Evolutionary conservation across 2,329 filamentous ascomycete genomes (phyloP).

Genomic region (Cladobotryum protrusum): DNA sequence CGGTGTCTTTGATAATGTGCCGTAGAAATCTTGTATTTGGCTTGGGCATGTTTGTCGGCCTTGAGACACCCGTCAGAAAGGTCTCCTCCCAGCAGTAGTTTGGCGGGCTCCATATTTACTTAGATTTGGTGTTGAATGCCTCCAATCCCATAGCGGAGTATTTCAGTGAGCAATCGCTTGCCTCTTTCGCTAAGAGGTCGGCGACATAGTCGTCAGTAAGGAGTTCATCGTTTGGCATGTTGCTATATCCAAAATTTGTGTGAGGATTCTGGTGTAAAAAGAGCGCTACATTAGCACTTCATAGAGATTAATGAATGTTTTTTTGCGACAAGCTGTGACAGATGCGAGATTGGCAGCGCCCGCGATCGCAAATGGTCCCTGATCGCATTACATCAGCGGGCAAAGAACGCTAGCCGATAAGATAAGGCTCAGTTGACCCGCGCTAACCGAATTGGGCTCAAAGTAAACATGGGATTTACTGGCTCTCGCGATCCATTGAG

Average conservation of each 20-base stretch:
- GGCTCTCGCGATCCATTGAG: too few species aligned
- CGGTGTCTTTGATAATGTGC: slow-evolving; percentile 81
- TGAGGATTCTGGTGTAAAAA: background rate
- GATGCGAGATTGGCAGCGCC: too few species aligned
- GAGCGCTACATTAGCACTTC: slow-evolving; percentile 1
- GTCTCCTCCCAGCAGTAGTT: background rate
- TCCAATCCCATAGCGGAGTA: slow-evolving; percentile 71
- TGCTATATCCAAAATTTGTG: background rate
- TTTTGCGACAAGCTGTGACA: too few species aligned
- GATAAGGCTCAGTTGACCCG: background rate
- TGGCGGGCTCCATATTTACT: slow-evolving; percentile 31
- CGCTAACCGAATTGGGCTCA: slow-evolving; percentile 24
- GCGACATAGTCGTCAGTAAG: slow-evolving; percentile 75
- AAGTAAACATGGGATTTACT: slow-evolving; percentile 34
- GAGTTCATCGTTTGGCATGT: slow-evolving; percentile 42
- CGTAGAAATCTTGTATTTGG: slow-evolving; percentile 87
- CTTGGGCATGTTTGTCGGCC: slow-evolving; percentile 64
- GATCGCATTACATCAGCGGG: too few species aligned
- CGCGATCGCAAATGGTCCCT: too few species aligned
- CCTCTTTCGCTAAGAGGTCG: slow-evolving; percentile 72
- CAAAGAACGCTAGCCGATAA: too few species aligned
- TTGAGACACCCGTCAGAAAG: slow-evolving; percentile 28
- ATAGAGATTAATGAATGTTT: too few species aligned
- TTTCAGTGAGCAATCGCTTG: slow-evolving; percentile 63
- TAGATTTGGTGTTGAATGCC: slow-evolving; percentile 48